phyloP scores from a whole-genome alignment of 1,139 yeast genomes.

The Lizanozyma gosingica region DNA sequence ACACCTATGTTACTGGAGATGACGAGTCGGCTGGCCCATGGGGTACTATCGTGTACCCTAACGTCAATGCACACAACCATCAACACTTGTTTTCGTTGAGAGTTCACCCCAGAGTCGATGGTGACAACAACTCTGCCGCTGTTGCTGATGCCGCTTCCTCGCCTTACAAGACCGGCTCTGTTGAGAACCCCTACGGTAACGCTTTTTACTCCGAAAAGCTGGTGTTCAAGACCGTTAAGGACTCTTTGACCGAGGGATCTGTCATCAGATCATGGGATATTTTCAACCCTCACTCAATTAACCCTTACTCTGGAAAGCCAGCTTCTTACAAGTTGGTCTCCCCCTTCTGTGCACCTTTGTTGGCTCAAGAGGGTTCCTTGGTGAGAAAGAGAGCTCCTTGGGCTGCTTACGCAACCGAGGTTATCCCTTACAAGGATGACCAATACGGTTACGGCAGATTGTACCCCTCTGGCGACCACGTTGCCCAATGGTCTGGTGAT shows the following conservation, averaged over 20 bases:
- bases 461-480: conserved; percentile 76
- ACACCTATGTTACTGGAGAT: conserved; percentile 55
- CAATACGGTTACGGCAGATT: conserved; percentile 43
- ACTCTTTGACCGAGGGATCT: conserved; percentile 54
- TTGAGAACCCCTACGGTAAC: conserved; percentile 67
- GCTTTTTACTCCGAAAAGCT: conserved; percentile 60
- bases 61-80: conserved; percentile 77
- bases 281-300: conserved; percentile 58
- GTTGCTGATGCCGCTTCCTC: conserved; percentile 57
- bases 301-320: conserved; percentile 67
- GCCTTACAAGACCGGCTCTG: conserved; percentile 51
- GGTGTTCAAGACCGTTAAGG: conserved; percentile 56
- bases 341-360: conserved; percentile 63
- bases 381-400: conserved; percentile 79
- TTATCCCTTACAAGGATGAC: conserved; percentile 58
- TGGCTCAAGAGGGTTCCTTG: conserved; percentile 66
- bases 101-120: conserved; percentile 73
- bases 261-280: conserved; percentile 75
- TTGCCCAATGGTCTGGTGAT: conserved; percentile 74
- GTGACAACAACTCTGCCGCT: conserved; percentile 68
- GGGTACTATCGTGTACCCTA: conserved; percentile 77
- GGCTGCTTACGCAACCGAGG: conserved; percentile 61
- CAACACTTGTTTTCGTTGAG: conserved; percentile 79
- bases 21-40: conserved; percentile 63
- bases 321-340: conserved; percentile 72